These are phyloP conservation scores for Cyberlindnera petersonii DNA, from an alignment of 805 yeast species.

Conservation along the genomic window DNA sequence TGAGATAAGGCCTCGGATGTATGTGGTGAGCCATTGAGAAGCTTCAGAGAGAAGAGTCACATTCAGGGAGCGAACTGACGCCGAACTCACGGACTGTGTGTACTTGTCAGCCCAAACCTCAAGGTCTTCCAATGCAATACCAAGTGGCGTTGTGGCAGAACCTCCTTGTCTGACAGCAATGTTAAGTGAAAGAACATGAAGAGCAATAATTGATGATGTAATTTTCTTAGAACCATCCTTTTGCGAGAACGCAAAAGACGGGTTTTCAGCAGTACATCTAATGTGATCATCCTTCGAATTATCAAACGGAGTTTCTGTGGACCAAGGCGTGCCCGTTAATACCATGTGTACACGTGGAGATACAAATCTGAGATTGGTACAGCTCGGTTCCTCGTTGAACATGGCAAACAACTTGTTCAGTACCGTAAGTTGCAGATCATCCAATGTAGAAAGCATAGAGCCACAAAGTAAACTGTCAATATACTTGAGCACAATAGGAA, in stretches of 20 bases:
- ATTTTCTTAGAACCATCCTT: slow-evolving; percentile 18
- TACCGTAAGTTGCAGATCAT: slow-evolving; percentile 58
- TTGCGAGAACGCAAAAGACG: slow-evolving; percentile 24
- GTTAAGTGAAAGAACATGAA: slow-evolving; percentile 16
- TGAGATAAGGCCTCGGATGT: slow-evolving; percentile 15
- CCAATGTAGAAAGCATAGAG: slow-evolving; percentile 51
- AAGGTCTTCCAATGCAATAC: slow-evolving; percentile 15
- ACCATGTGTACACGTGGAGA: slow-evolving; percentile 41
- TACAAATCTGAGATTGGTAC: slow-evolving; percentile 43
- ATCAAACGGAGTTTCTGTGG: slow-evolving; percentile 7
- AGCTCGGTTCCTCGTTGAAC: slow-evolving; percentile 32
- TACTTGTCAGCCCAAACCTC: slow-evolving; percentile 33
- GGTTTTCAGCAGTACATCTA: slow-evolving; percentile 12
- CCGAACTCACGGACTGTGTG: slow-evolving; percentile 18
- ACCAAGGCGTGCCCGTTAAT: slow-evolving; percentile 33
- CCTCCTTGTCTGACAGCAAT: slow-evolving; percentile 2
- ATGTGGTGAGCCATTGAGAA: slow-evolving; percentile 32
- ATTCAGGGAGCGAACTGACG: slow-evolving; percentile 30
- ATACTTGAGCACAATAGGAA: slow-evolving; percentile 38
- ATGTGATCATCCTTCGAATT: slow-evolving; percentile 19
- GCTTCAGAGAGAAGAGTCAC: slow-evolving; percentile 32
- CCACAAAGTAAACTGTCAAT: slow-evolving; percentile 33
- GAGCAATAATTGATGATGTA: slow-evolving; percentile 13
- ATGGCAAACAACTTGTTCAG: slow-evolving; percentile 40
- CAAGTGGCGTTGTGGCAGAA: slow-evolving; percentile 1